These are phyloP conservation scores for Xylaria sp. DNA, from an alignment of 2,329 filamentous ascomycete species.

Conservation along the genomic window DNA sequence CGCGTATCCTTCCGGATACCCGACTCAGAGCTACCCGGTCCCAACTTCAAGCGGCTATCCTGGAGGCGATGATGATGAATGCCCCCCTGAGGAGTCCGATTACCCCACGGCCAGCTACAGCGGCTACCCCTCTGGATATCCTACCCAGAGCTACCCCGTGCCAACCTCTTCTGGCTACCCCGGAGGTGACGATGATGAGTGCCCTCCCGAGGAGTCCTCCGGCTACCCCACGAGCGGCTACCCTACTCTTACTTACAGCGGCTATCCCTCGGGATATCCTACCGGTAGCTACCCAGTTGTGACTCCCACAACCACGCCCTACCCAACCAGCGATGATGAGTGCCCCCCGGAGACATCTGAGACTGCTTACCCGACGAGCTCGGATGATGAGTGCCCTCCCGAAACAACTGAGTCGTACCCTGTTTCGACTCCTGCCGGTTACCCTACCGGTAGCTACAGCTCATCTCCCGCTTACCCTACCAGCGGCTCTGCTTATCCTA, in stretches of 20 bases:
- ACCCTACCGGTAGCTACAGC: conserved; percentile 23
- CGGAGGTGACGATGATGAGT: conserved; percentile 24
- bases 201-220: conserved; percentile 26
- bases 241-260: conserved; percentile 29
- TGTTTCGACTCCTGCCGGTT: not conserved
- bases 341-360: conserved; percentile 15
- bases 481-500: not conserved
- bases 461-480: conserved; percentile 1
- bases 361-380: not conserved
- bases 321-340: conserved; percentile 13
- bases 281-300: conserved; percentile 31
- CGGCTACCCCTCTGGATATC: conserved; percentile 28
- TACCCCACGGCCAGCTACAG: conserved; percentile 33
- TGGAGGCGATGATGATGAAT: conserved; percentile 34
- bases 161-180: conserved; percentile 25
- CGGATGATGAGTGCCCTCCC: conserved; percentile 31
- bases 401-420: conserved; percentile 30
- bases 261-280: conserved; percentile 17
- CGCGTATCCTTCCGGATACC: conserved; percentile 31
- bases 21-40: conserved; percentile 29
- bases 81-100: conserved; percentile 23
- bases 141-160: conserved; percentile 28
- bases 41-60: conserved; percentile 32
- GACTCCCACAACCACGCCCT: conserved; percentile 15
- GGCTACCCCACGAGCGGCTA: conserved; percentile 22